These are phyloP conservation scores for Heterobasidion parviporum DNA, from an alignment of 1,284 basidiomycete species.

Conservation along the genomic window DNA sequence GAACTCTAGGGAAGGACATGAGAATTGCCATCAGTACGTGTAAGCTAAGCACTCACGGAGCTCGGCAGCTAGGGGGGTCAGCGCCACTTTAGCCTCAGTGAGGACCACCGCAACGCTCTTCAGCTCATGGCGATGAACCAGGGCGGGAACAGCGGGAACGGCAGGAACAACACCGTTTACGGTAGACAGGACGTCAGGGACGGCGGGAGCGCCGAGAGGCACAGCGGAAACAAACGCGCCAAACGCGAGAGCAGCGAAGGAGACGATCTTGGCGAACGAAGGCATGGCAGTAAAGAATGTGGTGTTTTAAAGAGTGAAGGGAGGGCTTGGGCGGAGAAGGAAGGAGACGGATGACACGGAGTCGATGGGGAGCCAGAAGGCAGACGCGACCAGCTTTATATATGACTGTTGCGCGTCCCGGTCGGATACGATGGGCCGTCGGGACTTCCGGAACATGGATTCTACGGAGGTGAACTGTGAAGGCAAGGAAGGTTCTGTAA, in stretches of 20 bases:
- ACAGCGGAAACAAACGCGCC: slow-evolving; percentile 19
- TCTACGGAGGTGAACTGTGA: background rate
- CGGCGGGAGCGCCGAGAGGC: slow-evolving; percentile 7
- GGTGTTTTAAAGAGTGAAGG: slow-evolving; percentile 29
- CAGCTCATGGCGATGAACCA: slow-evolving; percentile 10
- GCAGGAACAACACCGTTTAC: slow-evolving; percentile 8
- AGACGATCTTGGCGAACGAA: slow-evolving; percentile 32
- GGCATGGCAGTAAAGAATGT: slow-evolving; percentile 25
- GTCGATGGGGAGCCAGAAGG: background rate
- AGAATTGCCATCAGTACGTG: slow-evolving; percentile 1
- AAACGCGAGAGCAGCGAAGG: slow-evolving; percentile 31
- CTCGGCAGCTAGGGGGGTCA: slow-evolving; percentile 17
- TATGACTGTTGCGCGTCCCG: background rate
- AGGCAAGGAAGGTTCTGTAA: background rate
- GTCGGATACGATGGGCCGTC: background rate
- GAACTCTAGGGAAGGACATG: slow-evolving; percentile 16
- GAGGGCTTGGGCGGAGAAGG: slow-evolving; percentile 5
- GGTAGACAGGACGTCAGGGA: no score
- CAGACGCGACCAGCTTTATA: background rate
- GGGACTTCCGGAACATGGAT: background rate
- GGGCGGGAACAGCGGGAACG: slow-evolving; percentile 18
- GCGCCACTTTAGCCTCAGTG: slow-evolving; percentile 13
- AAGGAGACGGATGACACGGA: background rate
- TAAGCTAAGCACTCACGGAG: slow-evolving; percentile 18
- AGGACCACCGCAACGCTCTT: slow-evolving; percentile 18